Conservation (phyloP, 192 early-diverging fungal species). For the Physocladia obscura region DNA sequence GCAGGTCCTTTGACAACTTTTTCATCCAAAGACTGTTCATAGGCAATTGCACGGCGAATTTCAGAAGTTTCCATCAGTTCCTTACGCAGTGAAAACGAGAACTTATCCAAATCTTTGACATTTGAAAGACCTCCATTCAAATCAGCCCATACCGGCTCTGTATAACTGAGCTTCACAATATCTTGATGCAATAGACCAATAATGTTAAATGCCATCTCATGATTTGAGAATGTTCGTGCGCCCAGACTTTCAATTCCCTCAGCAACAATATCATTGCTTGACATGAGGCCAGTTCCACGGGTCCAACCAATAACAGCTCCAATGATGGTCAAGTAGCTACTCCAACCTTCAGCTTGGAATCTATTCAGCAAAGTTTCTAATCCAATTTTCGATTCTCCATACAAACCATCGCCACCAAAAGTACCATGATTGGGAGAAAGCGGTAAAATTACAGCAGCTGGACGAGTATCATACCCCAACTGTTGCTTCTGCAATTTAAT, state of each 20-base stretch:
- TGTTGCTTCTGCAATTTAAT: conserved; percentile 81
- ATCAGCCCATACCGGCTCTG: conserved; percentile 85
- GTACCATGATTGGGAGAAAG: conserved; percentile 96
- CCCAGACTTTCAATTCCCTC: conserved; percentile 84
- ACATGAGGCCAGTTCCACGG: conserved; percentile 94
- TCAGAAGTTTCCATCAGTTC: conserved; percentile 83
- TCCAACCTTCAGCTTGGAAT: conserved; percentile 89
- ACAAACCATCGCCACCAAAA: conserved; percentile 90
- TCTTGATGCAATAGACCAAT: conserved; percentile 80
- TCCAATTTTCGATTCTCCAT: conserved; percentile 90
- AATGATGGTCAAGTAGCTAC: conserved; percentile 78
- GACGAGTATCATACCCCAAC: conserved; percentile 76
- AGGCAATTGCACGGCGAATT: conserved; percentile 78
- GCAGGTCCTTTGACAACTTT: conserved; percentile 74
- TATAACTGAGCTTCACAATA: conserved; percentile 69
- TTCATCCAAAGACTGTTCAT: conserved; percentile 76
- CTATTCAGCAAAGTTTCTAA: conserved; percentile 90
- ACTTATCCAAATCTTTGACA: conserved; percentile 79
- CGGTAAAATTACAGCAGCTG: conserved; percentile 84
- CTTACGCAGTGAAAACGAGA: conserved; percentile 71
- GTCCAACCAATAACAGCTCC: conserved; percentile 98
- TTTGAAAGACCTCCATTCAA: conserved; percentile 88
- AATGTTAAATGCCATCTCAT: conserved; percentile 94
- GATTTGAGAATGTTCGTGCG: conserved; percentile 85
- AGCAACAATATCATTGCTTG: conserved; percentile 83